A percentile compares a stretch with the other conserved stretches of the same genome.
Evolutionary conservation across 106 monocot genomes (phyloP).

Genomic region (Alisma plantagoaquatica): DNA sequence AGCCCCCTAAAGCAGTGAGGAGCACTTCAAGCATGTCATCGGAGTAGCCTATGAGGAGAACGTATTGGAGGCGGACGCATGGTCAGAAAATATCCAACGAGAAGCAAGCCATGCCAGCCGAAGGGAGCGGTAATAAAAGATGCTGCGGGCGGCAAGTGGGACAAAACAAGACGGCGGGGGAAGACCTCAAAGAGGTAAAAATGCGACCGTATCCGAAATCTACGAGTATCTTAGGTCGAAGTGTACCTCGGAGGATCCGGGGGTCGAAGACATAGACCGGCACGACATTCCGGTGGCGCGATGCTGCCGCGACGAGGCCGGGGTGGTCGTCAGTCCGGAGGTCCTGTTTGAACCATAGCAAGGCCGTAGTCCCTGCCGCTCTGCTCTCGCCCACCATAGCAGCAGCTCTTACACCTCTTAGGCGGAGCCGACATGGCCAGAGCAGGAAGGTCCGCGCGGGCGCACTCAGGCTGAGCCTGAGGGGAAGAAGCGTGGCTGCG

Average conservation of each 20-base stretch:
- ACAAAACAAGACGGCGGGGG: too few species aligned
- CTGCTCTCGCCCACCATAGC: background rate
- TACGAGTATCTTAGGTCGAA: too few species aligned
- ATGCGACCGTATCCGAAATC: too few species aligned
- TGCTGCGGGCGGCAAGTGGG: too few species aligned
- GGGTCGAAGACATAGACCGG: constrained; percentile 39
- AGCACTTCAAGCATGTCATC: constrained; percentile 72
- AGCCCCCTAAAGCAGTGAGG: constrained; percentile 58
- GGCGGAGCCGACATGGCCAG: background rate
- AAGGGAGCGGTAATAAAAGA: too few species aligned
- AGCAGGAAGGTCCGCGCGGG: background rate
- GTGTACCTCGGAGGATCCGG: constrained; percentile 19
- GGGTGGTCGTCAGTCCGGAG: constrained; percentile 35
- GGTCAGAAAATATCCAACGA: too few species aligned
- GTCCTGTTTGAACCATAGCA: constrained; percentile 46
- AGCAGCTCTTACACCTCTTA: constrained; percentile 2
- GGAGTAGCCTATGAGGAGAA: constrained; percentile 72
- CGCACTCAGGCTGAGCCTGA: too few species aligned
- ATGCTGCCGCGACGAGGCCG: constrained; percentile 23
- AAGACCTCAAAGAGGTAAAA: too few species aligned
- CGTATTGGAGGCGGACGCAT: too few species aligned
- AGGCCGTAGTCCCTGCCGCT: constrained; percentile 8
- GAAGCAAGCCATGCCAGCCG: too few species aligned
- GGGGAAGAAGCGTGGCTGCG: background rate
- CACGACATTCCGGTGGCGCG: constrained; percentile 25